These are phyloP conservation scores for Penicillium hordei DNA, from an alignment of 2,329 filamentous ascomycete genomes.

Conservation along the genomic window DNA sequence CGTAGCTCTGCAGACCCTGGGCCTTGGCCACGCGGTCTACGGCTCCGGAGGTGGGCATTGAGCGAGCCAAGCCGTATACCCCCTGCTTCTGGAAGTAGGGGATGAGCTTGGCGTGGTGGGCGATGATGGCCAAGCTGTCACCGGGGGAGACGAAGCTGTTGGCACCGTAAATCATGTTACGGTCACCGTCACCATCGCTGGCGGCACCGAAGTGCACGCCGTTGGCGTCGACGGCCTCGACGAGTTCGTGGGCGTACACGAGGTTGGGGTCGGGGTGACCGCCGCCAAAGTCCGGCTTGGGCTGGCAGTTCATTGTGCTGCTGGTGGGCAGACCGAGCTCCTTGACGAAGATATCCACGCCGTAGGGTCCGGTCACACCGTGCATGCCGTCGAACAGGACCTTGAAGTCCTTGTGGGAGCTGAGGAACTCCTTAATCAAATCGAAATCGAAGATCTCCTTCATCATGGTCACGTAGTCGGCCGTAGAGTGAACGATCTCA, in stretches of 20 bases:
- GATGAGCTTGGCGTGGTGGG: slow-evolving; percentile 92
- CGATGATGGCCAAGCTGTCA: slow-evolving; percentile 96
- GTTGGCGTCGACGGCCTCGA: slow-evolving; percentile 88
- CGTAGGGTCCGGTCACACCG: slow-evolving; percentile 94
- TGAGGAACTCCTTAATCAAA: slow-evolving; percentile 91
- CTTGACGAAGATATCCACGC: slow-evolving; percentile 88
- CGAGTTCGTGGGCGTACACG: slow-evolving; percentile 91
- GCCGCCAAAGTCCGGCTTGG: slow-evolving; percentile 92
- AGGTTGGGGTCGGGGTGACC: slow-evolving; percentile 98
- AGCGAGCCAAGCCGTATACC: slow-evolving; percentile 90
- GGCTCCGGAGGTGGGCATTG: slow-evolving; percentile 95
- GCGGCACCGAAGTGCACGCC: slow-evolving; percentile 94
- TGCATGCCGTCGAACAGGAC: slow-evolving; percentile 92
- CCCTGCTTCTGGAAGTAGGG: slow-evolving; percentile 98
- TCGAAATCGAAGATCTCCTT: slow-evolving; percentile 99
- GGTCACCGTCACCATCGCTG: slow-evolving; percentile 94
- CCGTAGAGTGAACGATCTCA: slow-evolving; percentile 88
- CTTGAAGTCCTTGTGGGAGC: slow-evolving; percentile 86
- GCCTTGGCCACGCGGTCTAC: slow-evolving; percentile 95
- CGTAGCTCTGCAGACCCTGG: slow-evolving; percentile 87
- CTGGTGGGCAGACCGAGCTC: slow-evolving; percentile 78
- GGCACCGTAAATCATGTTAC: slow-evolving; percentile 99
- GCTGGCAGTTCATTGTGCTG: slow-evolving; percentile 87
- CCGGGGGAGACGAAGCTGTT: slow-evolving; percentile 95
- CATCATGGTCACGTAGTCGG: slow-evolving; percentile 91